phyloP scores from a whole-genome alignment of 192 early-diverging fungal species.

The Entomortierella chlamydospora region DNA sequence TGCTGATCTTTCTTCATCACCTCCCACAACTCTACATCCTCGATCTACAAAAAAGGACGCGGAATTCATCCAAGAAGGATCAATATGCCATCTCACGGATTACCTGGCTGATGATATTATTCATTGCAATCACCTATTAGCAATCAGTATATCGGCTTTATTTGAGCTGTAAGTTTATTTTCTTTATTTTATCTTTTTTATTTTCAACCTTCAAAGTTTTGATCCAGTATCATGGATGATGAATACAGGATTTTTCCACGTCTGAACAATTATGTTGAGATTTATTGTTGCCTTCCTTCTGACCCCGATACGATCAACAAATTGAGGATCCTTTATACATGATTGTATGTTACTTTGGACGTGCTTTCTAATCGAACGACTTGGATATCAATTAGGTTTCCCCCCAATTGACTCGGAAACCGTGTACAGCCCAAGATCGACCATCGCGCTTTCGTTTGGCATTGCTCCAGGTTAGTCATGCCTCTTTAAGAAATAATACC shows the following conservation, averaged over 20 bases:
- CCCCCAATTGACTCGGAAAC: neutral
- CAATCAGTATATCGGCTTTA: neutral
- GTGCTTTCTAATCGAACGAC: neutral
- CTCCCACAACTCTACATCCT: neutral
- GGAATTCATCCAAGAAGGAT: neutral
- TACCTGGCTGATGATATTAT: neutral
- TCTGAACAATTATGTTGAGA: slow-evolving; percentile 56
- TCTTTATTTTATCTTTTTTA: neutral
- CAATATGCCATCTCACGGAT: neutral
- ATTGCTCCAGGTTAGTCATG: neutral
- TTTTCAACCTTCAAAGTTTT: neutral
- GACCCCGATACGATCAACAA: slow-evolving; percentile 20
- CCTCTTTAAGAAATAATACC: neutral
- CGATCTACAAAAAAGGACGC: neutral
- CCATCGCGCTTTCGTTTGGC: neutral
- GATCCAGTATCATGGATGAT: slow-evolving; percentile 34
- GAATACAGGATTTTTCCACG: slow-evolving; percentile 55
- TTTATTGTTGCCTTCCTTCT: slow-evolving; percentile 55
- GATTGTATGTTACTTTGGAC: neutral
- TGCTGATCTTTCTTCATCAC: neutral
- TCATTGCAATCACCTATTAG: neutral
- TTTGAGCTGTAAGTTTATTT: neutral
- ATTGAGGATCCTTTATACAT: too few species aligned
- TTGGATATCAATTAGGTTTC: neutral
- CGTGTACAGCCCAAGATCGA: neutral